Percentiles rank a stretch among this genome's conserved stretches.
phyloP scores from a whole-genome alignment of 371 early-diverging fungal species.

The Dinochytrium kinnereticum region DNA sequence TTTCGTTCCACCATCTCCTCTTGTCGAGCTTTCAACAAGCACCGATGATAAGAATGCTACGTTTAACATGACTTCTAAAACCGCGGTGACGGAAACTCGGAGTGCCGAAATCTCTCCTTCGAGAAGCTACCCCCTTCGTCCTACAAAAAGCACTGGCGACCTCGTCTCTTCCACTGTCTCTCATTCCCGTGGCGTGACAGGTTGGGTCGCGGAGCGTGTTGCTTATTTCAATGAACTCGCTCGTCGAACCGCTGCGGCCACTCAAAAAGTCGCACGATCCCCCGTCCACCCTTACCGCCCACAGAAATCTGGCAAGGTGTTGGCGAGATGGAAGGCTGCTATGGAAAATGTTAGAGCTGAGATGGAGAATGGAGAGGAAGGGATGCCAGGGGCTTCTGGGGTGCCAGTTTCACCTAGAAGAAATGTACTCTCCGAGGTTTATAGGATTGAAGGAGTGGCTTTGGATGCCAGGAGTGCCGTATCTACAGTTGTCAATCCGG shows the following conservation, averaged over 20 bases:
- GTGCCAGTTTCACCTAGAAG: no score
- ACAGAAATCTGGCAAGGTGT: not conserved
- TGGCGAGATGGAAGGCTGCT: not conserved
- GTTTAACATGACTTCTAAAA: no score
- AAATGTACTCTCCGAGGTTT: no score
- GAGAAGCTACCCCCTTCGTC: not conserved
- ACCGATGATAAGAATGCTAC: no score
- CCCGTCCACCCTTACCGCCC: no score
- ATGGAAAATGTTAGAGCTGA: not conserved
- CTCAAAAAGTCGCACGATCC: no score
- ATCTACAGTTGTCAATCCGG: no score
- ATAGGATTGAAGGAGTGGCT: no score
- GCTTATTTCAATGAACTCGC: conserved; percentile 11
- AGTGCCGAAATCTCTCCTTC: no score
- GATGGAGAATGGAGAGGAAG: not conserved
- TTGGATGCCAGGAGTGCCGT: no score
- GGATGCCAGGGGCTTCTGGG: not conserved
- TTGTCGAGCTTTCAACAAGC: not conserved
- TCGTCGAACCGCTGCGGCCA: not conserved
- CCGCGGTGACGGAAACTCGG: no score
- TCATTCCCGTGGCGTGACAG: not conserved
- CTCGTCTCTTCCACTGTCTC: not conserved
- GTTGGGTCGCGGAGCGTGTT: conserved; percentile 9
- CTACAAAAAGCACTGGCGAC: not conserved
- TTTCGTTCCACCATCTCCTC: not conserved